Conservation (phyloP, 2,329 filamentous ascomycete species). For the Pseudocercospora vitis region DNA sequence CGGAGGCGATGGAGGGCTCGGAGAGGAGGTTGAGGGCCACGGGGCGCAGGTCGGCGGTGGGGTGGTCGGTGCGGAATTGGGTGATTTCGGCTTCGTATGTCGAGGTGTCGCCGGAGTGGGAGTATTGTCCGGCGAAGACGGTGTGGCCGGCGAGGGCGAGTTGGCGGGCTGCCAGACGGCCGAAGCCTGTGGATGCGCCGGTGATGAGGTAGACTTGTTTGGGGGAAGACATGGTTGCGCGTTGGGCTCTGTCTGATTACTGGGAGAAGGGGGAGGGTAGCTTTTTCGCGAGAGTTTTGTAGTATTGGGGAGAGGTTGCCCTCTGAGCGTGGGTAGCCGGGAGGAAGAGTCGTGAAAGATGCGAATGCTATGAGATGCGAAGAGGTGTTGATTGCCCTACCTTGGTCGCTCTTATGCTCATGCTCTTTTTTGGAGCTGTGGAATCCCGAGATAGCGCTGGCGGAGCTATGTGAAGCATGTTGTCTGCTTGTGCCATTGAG, state of each 20-base stretch:
- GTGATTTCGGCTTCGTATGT: conserved; percentile 17
- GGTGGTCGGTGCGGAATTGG: neutral
- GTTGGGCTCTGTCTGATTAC: too few relatives aligned
- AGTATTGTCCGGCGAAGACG: conserved; percentile 13
- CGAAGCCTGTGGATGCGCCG: conserved; percentile 18
- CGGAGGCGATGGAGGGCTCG: neutral
- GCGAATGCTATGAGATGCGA: neutral
- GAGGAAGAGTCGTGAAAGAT: neutral
- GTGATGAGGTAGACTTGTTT: conserved; percentile 15
- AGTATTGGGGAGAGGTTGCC: neutral
- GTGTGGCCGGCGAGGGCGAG: conserved; percentile 7
- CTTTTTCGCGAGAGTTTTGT: too few relatives aligned
- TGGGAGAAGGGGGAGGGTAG: neutral
- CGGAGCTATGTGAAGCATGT: neutral
- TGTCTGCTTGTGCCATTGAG: neutral
- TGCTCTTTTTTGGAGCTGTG: too few relatives aligned
- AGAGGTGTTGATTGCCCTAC: neutral
- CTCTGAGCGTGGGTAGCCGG: neutral
- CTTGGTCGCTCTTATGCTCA: neutral
- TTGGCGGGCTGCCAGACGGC: conserved; percentile 5
- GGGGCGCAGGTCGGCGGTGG: conserved; percentile 6
- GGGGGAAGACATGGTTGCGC: neutral
- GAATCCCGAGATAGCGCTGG: too few relatives aligned
- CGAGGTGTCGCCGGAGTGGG: conserved; percentile 11
- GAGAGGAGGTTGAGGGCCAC: conserved; percentile 12